phyloP scores from a whole-genome alignment of 345 rosid genomes.

The Hypericum perforatum region DNA sequence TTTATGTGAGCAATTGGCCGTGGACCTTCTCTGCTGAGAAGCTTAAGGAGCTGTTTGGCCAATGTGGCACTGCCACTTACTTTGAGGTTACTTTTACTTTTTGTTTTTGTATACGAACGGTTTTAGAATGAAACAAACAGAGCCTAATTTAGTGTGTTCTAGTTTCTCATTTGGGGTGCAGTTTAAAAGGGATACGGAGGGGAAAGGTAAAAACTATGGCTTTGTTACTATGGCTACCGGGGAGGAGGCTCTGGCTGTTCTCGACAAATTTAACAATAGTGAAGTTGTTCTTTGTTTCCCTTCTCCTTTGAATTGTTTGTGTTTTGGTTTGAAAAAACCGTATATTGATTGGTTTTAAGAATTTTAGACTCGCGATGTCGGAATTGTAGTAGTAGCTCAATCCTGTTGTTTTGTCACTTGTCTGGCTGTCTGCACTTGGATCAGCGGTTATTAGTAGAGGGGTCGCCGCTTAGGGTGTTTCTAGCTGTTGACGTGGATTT shows the following conservation, averaged over 20 bases:
- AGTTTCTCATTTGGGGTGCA: conserved; percentile 7
- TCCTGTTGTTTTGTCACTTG: too few relatives aligned
- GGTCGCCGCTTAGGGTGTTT: too few relatives aligned
- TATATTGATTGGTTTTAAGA: not conserved
- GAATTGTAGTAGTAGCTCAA: too few relatives aligned
- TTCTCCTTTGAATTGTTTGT: too few relatives aligned
- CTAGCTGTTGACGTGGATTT: too few relatives aligned
- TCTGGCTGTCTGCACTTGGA: too few relatives aligned
- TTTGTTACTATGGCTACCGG: conserved; percentile 81
- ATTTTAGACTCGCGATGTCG: too few relatives aligned
- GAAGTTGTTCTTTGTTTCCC: conserved; percentile 13
- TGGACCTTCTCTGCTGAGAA: conserved; percentile 59
- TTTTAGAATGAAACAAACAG: not conserved
- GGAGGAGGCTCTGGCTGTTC: conserved; percentile 75
- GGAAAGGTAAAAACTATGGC: conserved; percentile 59
- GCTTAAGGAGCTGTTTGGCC: conserved; percentile 52
- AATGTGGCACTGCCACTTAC: conserved; percentile 58
- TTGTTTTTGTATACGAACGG: not conserved
- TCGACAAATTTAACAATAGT: conserved; percentile 51
- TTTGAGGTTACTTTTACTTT: conserved; percentile 57
- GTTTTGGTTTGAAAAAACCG: not conserved
- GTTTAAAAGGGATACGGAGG: conserved; percentile 67
- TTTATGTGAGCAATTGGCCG: conserved; percentile 64
- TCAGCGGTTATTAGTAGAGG: too few relatives aligned
- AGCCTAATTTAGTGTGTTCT: conserved; percentile 10